A percentile compares a stretch with the other conserved stretches of the same genome.
Evolutionary conservation across 2,329 filamentous ascomycete species (phyloP).

Genomic region (Aspergillus phoenicis): DNA sequence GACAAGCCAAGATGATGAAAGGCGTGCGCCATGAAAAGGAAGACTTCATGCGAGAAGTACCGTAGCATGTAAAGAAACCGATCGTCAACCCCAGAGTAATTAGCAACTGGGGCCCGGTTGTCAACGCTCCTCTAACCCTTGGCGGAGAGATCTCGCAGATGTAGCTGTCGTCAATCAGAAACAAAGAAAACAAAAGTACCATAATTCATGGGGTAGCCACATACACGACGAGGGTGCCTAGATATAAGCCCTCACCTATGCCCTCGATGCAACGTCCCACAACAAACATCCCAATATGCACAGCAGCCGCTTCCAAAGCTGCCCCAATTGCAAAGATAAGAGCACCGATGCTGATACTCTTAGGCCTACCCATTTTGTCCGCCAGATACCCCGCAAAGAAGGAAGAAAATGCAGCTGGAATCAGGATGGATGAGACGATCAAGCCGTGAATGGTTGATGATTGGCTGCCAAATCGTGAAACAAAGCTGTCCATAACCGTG

Average conservation of each 20-base stretch:
- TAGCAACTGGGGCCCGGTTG: conserved; percentile 57
- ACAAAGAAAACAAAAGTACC: conserved; percentile 29
- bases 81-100: conserved; percentile 54
- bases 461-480: conserved; percentile 52
- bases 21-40: conserved; percentile 61
- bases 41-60: conserved; percentile 50
- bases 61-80: conserved; percentile 65
- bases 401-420: conserved; percentile 60
- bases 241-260: conserved; percentile 60
- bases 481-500: conserved; percentile 60
- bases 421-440: conserved; percentile 61
- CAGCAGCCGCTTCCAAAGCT: conserved; percentile 54
- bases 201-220: not conserved
- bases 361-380: conserved; percentile 54
- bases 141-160: conserved; percentile 64
- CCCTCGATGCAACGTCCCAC: conserved; percentile 59
- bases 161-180: conserved; percentile 33
- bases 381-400: conserved; percentile 60
- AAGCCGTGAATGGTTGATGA: conserved; percentile 59
- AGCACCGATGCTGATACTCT: conserved; percentile 53
- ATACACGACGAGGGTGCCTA: conserved; percentile 58
- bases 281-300: conserved; percentile 56
- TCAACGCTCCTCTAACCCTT: conserved; percentile 53
- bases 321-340: conserved; percentile 58
- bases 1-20: conserved; percentile 52